These are phyloP conservation scores for Bretziella fagacearum DNA, from an alignment of 2,329 filamentous ascomycete species.

Conservation along the genomic window DNA sequence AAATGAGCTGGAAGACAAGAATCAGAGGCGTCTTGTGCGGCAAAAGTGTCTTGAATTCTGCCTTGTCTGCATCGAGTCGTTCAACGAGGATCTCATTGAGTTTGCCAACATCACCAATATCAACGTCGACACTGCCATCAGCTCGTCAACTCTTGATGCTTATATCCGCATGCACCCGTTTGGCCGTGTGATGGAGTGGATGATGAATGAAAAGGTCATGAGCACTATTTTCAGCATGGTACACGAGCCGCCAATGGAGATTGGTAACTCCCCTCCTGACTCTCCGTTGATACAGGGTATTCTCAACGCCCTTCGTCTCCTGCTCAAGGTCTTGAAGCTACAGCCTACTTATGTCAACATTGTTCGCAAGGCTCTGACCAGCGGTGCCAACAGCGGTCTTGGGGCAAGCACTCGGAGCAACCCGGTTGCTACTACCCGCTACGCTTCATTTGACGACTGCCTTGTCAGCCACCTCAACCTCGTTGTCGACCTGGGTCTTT, in stretches of 20 bases:
- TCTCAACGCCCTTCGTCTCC: constrained; percentile 63
- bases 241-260: constrained; percentile 55
- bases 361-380: constrained; percentile 34
- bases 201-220: constrained; percentile 85
- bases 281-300: constrained; percentile 71
- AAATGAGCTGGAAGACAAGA: constrained; percentile 45
- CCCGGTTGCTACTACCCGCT: constrained; percentile 49
- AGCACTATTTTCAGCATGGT: constrained; percentile 60
- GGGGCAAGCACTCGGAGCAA: constrained; percentile 22
- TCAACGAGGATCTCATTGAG: constrained; percentile 86
- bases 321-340: constrained; percentile 66
- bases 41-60: constrained; percentile 76
- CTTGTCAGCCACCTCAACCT: constrained; percentile 64
- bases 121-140: constrained; percentile 57
- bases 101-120: constrained; percentile 66
- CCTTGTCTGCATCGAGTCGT: constrained; percentile 58
- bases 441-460: constrained; percentile 84
- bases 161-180: constrained; percentile 89
- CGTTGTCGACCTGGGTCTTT: constrained; percentile 68
- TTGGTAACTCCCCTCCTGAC: constrained; percentile 55
- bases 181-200: constrained; percentile 89
- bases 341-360: constrained; percentile 87
- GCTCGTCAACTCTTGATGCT: constrained; percentile 53
- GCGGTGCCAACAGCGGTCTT: constrained; percentile 37
- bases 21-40: constrained; percentile 56